Evolutionary conservation across 495 filamentous ascomycete species (phyloP).

Genomic region (Neurospora sublineolata): DNA sequence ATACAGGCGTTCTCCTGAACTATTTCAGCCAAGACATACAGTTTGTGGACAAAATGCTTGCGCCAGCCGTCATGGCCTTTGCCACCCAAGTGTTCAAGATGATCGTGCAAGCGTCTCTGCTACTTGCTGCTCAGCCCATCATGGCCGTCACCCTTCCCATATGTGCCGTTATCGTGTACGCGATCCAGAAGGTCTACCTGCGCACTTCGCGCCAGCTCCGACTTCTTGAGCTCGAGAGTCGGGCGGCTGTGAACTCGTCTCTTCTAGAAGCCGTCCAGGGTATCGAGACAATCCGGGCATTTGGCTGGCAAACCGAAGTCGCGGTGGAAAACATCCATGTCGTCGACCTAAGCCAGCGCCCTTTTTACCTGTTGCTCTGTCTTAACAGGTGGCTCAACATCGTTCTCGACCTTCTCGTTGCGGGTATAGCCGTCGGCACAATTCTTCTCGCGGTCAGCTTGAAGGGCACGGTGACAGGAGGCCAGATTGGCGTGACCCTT

Average conservation of each 20-base stretch:
- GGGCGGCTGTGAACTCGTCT: conserved; percentile 47
- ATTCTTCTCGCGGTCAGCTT: conserved; percentile 31
- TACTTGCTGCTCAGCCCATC: conserved; percentile 34
- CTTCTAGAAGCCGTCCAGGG: conserved; percentile 42
- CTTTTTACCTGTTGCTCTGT: conserved; percentile 31
- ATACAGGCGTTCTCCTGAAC: conserved; percentile 18
- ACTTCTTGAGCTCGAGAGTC: conserved; percentile 50
- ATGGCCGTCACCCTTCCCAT: conserved; percentile 26
- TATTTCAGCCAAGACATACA: conserved; percentile 50
- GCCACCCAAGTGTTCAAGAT: conserved; percentile 17
- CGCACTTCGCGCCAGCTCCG: conserved; percentile 54
- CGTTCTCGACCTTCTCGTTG: conserved; percentile 31
- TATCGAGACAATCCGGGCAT: conserved; percentile 35
- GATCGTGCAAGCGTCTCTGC: conserved; percentile 23
- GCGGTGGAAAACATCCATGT: conserved; percentile 9
- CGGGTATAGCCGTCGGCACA: conserved; percentile 26
- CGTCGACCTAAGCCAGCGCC: conserved; percentile 28
- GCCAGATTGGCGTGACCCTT: conserved; percentile 20
- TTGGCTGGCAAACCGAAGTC: conserved; percentile 26
- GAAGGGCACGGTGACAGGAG: conserved; percentile 17
- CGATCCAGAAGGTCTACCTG: conserved; percentile 51
- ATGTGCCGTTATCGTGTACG: conserved; percentile 28
- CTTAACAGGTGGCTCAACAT: conserved; percentile 36
- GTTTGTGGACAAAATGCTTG: conserved; percentile 45
- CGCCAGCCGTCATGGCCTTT: conserved; percentile 14